Evolutionary conservation across 2,329 filamentous ascomycete genomes (phyloP), one percentile per base, ranked within the genome.

Genomic region (Tympanopsis confertula): DNA sequence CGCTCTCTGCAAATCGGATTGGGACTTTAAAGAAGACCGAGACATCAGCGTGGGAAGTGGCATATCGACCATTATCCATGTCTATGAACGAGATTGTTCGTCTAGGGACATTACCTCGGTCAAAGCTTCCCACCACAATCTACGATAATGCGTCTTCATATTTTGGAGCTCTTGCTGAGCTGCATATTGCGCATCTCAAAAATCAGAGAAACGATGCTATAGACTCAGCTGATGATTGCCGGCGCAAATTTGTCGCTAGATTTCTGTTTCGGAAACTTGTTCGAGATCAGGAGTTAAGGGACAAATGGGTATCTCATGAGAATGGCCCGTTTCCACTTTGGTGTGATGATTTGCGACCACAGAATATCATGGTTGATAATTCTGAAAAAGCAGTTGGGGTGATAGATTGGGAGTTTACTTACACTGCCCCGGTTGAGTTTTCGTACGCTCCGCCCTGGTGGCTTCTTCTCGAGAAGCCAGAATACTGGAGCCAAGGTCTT

Each of bases 401-500:
- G 7, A 35, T 38, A 13, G 37, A 38, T 28, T 38, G 37, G 37
- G 37, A 38, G 28, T 38, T 38, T 20, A 38, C 28, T 7, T 38
- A 38, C 29, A 18, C 28, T 3, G 37, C 17, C 7, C 17, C 30
- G 15, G 7, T 14, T n/a, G 7, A 18, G 10, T 35, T 35, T 10
- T n/a, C 13, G 10, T 35, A 7, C 13, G 30, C 17, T 14, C 30
- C 13, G 13, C 30, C 13, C 7, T 35, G 30, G 30, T 35, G 15
- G 30, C 37, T 51, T 7, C 37, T 46, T 22, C 44, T 47, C 5
- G 46, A 51, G 18, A 7, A 35, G n/a, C 13, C 10, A 19, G 30
- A 19, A 35, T 14, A 19, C 15, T 14, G 17, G n/a, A 28, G 24
- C n/a, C n/a, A 10, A 12, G 17, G n/a, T 35, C n/a, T 35, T 14